phyloP scores from a whole-genome alignment of 257 asterid species.

The Solanum rostratum region DNA sequence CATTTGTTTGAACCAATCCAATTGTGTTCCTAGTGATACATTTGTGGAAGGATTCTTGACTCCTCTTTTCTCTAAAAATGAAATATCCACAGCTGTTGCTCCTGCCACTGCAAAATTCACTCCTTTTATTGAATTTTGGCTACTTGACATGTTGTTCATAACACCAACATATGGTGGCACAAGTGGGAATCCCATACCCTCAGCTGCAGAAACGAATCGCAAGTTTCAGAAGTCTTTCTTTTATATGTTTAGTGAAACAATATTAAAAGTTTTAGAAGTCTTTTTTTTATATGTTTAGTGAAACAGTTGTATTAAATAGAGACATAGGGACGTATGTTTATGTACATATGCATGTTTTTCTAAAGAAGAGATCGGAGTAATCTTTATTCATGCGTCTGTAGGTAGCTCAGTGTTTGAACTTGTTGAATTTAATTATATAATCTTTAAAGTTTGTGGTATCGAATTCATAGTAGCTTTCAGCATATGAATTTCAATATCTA shows the following conservation, averaged over 20 bases:
- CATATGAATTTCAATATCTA: not conserved
- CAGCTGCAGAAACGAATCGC: not conserved
- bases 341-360: too few relatives aligned
- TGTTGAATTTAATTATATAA: not conserved
- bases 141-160: not conserved
- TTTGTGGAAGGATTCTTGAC: not conserved
- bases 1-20: not conserved
- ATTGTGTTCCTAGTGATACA: not conserved
- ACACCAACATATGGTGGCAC: conserved; percentile 7
- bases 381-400: too few relatives aligned
- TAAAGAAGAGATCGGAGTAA: too few relatives aligned
- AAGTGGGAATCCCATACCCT: conserved; percentile 7
- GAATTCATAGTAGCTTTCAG: not conserved
- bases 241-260: fast-evolving
- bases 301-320: not conserved
- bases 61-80: not conserved
- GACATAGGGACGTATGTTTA: not conserved
- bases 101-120: conserved; percentile 17
- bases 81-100: not conserved
- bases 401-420: not conserved
- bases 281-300: not conserved
- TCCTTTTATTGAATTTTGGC: not conserved
- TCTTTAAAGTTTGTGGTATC: not conserved
- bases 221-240: not conserved
- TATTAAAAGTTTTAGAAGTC: not conserved